Evolutionary conservation across 1,284 basidiomycete genomes (phyloP).

Genomic region (Austroboletus olivaceoglutinosus): DNA sequence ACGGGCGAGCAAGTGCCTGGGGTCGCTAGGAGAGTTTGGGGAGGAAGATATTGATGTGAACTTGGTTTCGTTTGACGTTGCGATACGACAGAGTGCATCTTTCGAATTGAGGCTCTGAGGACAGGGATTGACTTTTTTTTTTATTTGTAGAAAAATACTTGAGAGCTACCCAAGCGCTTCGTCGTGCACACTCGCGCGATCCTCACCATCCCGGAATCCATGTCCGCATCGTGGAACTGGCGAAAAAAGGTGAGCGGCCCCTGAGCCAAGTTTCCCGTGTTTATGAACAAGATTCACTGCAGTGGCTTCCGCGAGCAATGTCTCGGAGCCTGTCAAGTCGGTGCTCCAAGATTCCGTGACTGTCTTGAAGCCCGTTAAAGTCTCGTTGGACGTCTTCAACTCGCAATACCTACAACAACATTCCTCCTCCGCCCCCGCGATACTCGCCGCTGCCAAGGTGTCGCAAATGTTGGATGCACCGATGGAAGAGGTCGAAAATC

Average conservation of each 20-base stretch:
- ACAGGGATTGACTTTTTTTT: neutral
- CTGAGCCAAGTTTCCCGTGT: neutral
- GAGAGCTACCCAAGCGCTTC: conserved; percentile 74
- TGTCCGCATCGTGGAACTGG: conserved; percentile 66
- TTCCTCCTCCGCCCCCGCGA: conserved; percentile 46
- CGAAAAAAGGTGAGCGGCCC: conserved; percentile 47
- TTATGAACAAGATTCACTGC: conserved; percentile 1
- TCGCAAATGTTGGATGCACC: conserved; percentile 46
- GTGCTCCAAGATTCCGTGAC: conserved; percentile 47
- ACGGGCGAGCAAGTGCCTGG: conserved; percentile 71
- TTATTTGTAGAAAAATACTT: conserved; percentile 67
- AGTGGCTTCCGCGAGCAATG: conserved; percentile 45
- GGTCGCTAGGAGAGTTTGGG: conserved; percentile 60
- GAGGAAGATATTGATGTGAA: conserved; percentile 66
- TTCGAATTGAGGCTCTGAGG: neutral
- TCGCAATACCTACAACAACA: conserved; percentile 72
- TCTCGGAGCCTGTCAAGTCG: conserved; percentile 42
- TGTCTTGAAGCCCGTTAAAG: conserved; percentile 53
- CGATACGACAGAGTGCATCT: conserved; percentile 60
- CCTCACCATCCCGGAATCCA: conserved; percentile 68
- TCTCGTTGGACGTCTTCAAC: conserved; percentile 66
- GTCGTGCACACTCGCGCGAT: conserved; percentile 55
- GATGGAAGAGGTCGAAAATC: conserved; percentile 56
- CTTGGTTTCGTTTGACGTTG: conserved; percentile 79
- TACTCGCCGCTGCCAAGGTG: conserved; percentile 63